phyloP scores from a whole-genome alignment of 768 basidiomycete species.

The Erythrobasidium yunnanense region DNA sequence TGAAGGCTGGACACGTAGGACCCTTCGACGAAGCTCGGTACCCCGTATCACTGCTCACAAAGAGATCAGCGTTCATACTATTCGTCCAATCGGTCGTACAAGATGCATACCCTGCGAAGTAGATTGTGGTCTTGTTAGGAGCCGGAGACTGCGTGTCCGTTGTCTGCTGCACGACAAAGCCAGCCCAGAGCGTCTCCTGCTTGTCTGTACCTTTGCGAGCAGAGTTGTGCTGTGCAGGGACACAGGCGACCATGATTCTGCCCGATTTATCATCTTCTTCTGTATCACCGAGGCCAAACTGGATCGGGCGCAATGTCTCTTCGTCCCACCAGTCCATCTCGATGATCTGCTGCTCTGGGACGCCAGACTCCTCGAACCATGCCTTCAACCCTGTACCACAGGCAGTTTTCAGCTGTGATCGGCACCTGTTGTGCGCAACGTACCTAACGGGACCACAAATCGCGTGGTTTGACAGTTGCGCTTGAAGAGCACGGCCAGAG shows the following conservation, averaged over 20 bases:
- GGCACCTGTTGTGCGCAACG: not conserved
- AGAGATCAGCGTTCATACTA: no score
- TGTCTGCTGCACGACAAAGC: constrained; percentile 43
- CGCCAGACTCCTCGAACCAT: constrained; percentile 43
- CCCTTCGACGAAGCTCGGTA: constrained; percentile 39
- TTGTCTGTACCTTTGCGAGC: constrained; percentile 44
- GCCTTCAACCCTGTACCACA: constrained; percentile 38
- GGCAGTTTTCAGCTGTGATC: not conserved
- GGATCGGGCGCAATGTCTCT: constrained; percentile 44
- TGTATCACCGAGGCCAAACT: constrained; percentile 39
- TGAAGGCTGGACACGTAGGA: constrained; percentile 43
- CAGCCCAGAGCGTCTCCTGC: constrained; percentile 43
- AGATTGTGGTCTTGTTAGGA: not conserved
- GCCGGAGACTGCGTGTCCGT: not conserved
- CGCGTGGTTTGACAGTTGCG: constrained; percentile 36
- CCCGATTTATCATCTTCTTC: constrained; percentile 35
- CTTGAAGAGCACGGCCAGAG: constrained; percentile 38
- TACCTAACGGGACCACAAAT: constrained; percentile 45
- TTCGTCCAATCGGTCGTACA: no score
- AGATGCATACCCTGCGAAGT: constrained; percentile 1
- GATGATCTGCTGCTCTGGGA: not conserved
- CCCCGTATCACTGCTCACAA: constrained; percentile 42
- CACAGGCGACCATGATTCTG: constrained; percentile 42
- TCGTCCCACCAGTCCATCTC: constrained; percentile 31
- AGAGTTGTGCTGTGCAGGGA: constrained; percentile 46